phyloP scores from a whole-genome alignment of 2,329 filamentous ascomycete genomes.

The Aphanocladium album region DNA sequence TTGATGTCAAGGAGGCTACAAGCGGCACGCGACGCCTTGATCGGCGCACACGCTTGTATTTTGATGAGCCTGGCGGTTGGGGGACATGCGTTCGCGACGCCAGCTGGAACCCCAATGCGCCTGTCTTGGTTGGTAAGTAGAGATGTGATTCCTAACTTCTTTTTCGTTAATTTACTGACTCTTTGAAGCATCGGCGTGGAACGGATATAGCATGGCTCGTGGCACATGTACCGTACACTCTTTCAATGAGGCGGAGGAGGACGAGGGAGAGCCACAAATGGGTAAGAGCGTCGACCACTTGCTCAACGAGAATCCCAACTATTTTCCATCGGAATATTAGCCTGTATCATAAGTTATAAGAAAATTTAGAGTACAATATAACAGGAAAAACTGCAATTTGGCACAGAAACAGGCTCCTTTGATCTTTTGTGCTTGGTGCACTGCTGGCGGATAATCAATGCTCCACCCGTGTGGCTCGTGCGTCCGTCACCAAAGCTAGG shows the following conservation, averaged over 20 bases:
- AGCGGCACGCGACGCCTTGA: slow-evolving; percentile 54
- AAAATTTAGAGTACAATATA: not conserved
- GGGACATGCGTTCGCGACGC: slow-evolving; percentile 80
- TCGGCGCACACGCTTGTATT: slow-evolving; percentile 50
- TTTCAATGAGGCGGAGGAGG: slow-evolving; percentile 62
- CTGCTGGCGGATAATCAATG: slow-evolving; percentile 10
- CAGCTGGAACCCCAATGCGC: slow-evolving; percentile 83
- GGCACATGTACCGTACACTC: slow-evolving; percentile 75
- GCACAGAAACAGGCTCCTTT: not conserved
- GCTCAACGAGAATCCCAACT: slow-evolving; percentile 37
- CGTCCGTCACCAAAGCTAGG: not conserved
- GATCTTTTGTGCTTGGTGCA: not conserved
- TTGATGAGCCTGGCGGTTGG: slow-evolving; percentile 57
- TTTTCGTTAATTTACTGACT: slow-evolving; percentile 13
- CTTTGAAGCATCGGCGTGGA: slow-evolving; percentile 69
- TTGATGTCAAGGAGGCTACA: slow-evolving; percentile 73
- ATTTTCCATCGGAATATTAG: slow-evolving; percentile 17
- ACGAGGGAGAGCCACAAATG: slow-evolving; percentile 58
- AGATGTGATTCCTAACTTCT: not conserved
- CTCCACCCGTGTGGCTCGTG: slow-evolving; percentile 13
- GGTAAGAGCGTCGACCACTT: slow-evolving; percentile 57
- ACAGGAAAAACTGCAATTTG: not conserved
- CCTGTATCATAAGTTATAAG: not conserved
- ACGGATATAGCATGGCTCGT: slow-evolving; percentile 65
- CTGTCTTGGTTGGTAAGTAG: slow-evolving; percentile 62